These are phyloP conservation scores for Eleusine coracana DNA, from an alignment of 176 grass and related monocot species.

Conservation along the genomic window DNA sequence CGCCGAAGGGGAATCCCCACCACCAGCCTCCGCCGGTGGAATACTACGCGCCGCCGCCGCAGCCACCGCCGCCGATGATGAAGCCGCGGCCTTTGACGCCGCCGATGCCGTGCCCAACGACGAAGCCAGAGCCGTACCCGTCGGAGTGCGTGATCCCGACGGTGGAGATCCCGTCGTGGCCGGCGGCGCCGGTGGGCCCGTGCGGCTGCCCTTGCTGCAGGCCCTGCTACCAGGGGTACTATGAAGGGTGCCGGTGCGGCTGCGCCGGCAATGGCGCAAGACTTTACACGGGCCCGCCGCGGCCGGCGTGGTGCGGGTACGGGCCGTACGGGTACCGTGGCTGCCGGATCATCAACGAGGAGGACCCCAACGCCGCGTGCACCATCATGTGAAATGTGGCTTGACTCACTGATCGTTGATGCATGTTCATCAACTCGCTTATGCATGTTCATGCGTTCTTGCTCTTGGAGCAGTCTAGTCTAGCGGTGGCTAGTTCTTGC, in stretches of 20 bases:
- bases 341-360: slow-evolving; percentile 53
- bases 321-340: slow-evolving; percentile 10
- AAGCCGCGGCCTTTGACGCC: neutral
- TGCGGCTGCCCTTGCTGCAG: slow-evolving; percentile 43
- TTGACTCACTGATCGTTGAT: neutral
- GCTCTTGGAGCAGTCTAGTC: neutral
- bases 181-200: neutral
- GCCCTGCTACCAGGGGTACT: slow-evolving; percentile 56
- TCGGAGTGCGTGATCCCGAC: neutral
- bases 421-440: no score
- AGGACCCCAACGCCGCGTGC: slow-evolving; percentile 56
- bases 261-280: slow-evolving; percentile 29
- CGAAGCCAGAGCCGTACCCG: neutral
- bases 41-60: neutral
- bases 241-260: slow-evolving; percentile 44
- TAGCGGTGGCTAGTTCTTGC: neutral
- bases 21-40: neutral
- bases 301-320: neutral
- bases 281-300: slow-evolving; percentile 2
- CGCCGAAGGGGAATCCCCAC: neutral
- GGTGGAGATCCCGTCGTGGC: slow-evolving; percentile 48
- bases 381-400: slow-evolving; percentile 61
- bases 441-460: neutral
- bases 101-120: neutral
- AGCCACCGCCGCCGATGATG: neutral